Percentiles rank a stretch among this genome's conserved stretches.
These are phyloP conservation scores for Lachancea mirantina DNA, from an alignment of 805 yeast genomes.

Conservation along the genomic window DNA sequence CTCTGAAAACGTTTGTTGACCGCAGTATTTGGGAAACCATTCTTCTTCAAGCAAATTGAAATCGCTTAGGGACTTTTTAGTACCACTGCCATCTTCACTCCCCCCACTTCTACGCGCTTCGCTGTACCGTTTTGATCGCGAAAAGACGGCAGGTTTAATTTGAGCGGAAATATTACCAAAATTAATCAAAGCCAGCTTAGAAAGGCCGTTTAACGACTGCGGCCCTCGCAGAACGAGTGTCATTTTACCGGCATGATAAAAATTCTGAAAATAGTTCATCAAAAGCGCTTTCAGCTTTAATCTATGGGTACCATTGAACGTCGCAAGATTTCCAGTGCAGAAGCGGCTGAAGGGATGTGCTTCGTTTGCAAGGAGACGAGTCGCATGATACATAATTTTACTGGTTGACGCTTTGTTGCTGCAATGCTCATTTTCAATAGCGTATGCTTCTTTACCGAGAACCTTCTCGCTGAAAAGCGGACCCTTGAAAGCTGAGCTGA, in stretches of 20 bases:
- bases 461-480: slow-evolving; percentile 43
- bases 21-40: slow-evolving; percentile 14
- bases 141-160: neutral
- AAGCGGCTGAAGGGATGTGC: slow-evolving; percentile 53
- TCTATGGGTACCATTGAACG: slow-evolving; percentile 33
- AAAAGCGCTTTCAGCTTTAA: slow-evolving; percentile 34
- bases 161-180: slow-evolving; percentile 42
- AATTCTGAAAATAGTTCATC: slow-evolving; percentile 32
- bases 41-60: slow-evolving; percentile 21
- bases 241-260: slow-evolving; percentile 45
- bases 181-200: slow-evolving; percentile 40
- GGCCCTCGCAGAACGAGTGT: slow-evolving; percentile 58
- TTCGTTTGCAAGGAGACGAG: slow-evolving; percentile 41
- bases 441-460: slow-evolving; percentile 46
- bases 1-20: slow-evolving; percentile 20
- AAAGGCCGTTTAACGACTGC: slow-evolving; percentile 51
- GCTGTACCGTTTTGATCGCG: neutral
- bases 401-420: slow-evolving; percentile 39
- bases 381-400: slow-evolving; percentile 53
- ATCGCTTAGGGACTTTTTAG: neutral
- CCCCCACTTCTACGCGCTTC: neutral
- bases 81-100: neutral
- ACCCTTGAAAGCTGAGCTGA: slow-evolving; percentile 43
- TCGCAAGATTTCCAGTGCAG: slow-evolving; percentile 55
- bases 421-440: slow-evolving; percentile 61